A percentile compares a stretch with the other conserved stretches of the same genome.
These are phyloP conservation scores for Emericellopsis atlantica DNA, from an alignment of 2,329 filamentous ascomycete species.

Conservation along the genomic window DNA sequence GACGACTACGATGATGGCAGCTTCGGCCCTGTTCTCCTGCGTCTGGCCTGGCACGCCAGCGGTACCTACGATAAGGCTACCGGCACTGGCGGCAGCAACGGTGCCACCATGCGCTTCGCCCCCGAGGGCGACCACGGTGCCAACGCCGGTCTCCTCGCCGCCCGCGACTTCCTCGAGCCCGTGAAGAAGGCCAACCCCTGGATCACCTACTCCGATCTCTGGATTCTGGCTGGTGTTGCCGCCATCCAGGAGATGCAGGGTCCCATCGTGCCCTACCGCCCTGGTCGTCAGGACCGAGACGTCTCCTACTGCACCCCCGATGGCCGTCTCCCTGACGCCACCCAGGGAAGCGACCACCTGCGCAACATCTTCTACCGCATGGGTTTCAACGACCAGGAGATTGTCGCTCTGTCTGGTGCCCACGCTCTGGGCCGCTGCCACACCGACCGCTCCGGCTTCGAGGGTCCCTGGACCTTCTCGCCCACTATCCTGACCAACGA, in stretches of 20 bases:
- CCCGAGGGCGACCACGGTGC: conserved; percentile 85
- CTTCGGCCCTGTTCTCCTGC: conserved; percentile 82
- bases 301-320: conserved; percentile 81
- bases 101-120: conserved; percentile 90
- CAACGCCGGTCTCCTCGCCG: conserved; percentile 78
- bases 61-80: conserved; percentile 88
- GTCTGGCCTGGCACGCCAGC: conserved; percentile 87
- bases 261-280: conserved; percentile 75
- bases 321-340: conserved; percentile 71
- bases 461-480: conserved; percentile 86
- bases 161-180: conserved; percentile 86
- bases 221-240: conserved; percentile 77
- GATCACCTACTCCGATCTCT: conserved; percentile 94
- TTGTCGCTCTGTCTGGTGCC: conserved; percentile 77
- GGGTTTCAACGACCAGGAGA: conserved; percentile 96
- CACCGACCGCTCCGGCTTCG: conserved; percentile 74
- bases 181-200: conserved; percentile 69
- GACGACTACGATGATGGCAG: conserved; percentile 95
- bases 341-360: conserved; percentile 69
- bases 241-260: conserved; percentile 95
- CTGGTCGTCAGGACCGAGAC: conserved; percentile 73
- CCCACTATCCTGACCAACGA: conserved; percentile 90
- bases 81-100: conserved; percentile 84
- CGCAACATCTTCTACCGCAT: conserved; percentile 90
- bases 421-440: conserved; percentile 88